Conservation (phyloP, 164 flowering plant genomes). For the Malania oleifera region DNA sequence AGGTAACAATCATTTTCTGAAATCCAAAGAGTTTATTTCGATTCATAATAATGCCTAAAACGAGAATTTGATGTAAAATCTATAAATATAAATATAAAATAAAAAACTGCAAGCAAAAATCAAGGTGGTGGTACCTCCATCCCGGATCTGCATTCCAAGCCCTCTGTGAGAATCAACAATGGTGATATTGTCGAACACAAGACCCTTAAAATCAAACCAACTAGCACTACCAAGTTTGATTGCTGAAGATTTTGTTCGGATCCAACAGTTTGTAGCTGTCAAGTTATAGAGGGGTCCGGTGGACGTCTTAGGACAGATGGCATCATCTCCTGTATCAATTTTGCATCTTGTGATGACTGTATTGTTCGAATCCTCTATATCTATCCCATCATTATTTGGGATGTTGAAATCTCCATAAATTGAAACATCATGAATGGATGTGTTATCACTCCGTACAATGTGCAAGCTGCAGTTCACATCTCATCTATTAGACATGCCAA, state of each 20-base stretch:
- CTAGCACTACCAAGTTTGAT: constrained; percentile 96
- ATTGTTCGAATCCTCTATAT: constrained; percentile 88
- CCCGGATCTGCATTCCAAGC: constrained; percentile 92
- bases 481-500: neutral
- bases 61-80: too few species aligned
- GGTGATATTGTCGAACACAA: constrained; percentile 81
- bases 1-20: too few species aligned
- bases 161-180: constrained; percentile 91
- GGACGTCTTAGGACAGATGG: constrained; percentile 88
- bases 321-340: constrained; percentile 93
- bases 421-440: constrained; percentile 57
- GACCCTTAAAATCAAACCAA: constrained; percentile 51
- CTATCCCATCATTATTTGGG: constrained; percentile 96
- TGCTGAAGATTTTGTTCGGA: constrained; percentile 87
- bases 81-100: neutral
- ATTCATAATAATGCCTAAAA: too few species aligned
- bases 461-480: constrained; percentile 71
- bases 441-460: constrained; percentile 60
- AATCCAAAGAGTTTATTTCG: too few species aligned
- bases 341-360: constrained; percentile 71
- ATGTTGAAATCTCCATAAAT: constrained; percentile 80
- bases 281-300: constrained; percentile 71
- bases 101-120: constrained; percentile 1
- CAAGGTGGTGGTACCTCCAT: constrained; percentile 72
- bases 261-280: constrained; percentile 75